A percentile compares a stretch with the other conserved stretches of the same genome.
phyloP scores from a whole-genome alignment of 441 rosid genomes.

The Erysimum cheiri region DNA sequence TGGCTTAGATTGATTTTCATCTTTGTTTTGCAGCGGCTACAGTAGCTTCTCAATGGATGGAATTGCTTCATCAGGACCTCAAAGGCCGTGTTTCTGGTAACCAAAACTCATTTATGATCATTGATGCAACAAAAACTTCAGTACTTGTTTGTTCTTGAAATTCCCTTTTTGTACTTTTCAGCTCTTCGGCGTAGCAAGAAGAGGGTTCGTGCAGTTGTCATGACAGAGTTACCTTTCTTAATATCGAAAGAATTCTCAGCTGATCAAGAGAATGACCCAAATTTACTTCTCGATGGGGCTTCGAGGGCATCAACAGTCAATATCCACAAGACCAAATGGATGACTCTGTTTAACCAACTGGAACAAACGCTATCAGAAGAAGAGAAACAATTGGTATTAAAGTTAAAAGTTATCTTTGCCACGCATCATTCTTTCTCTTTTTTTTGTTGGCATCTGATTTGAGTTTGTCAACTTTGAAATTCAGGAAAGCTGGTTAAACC shows the following conservation, averaged over 20 bases:
- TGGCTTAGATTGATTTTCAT: constrained; percentile 51
- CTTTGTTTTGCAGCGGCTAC: constrained; percentile 73
- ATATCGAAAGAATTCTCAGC: constrained; percentile 71
- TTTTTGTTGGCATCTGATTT: constrained; percentile 23
- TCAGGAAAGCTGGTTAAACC: constrained; percentile 81
- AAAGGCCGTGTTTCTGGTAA: constrained; percentile 91
- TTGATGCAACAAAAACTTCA: constrained; percentile 14
- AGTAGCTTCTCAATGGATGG: constrained; percentile 96
- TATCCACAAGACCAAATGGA: constrained; percentile 80
- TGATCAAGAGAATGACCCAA: constrained; percentile 61
- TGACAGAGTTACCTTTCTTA: constrained; percentile 79
- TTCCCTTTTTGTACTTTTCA: constrained; percentile 46
- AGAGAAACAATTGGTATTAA: constrained; percentile 84
- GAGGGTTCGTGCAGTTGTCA: constrained; percentile 80
- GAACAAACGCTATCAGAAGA: constrained; percentile 77
- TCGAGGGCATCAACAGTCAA: constrained; percentile 45
- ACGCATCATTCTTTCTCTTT: not conserved
- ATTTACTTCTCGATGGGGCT: constrained; percentile 45
- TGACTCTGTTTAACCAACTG: constrained; percentile 74
- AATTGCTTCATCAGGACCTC: constrained; percentile 89
- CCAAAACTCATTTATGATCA: constrained; percentile 35
- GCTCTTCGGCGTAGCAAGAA: constrained; percentile 91
- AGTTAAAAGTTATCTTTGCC: constrained; percentile 17
- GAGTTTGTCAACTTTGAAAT: constrained; percentile 37
- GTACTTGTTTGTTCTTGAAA: constrained; percentile 4